phyloP scores from a whole-genome alignment of 1,139 yeast genomes.

The Kurtzmaniella quercitrusa region DNA sequence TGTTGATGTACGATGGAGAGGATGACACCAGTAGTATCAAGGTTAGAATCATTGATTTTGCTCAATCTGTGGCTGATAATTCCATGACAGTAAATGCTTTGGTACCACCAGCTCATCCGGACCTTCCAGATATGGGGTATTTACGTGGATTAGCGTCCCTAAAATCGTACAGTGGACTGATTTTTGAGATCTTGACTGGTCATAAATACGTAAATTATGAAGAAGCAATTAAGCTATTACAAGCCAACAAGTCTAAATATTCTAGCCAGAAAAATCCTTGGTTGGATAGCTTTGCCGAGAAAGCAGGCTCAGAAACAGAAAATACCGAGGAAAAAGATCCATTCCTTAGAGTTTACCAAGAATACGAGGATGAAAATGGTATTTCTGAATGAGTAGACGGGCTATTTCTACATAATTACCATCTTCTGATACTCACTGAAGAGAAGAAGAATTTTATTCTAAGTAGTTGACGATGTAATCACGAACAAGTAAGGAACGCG shows the following conservation, averaged over 20 bases:
- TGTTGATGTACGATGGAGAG: slow-evolving; percentile 81
- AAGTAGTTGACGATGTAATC: too few relatives aligned
- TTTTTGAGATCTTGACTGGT: slow-evolving; percentile 47
- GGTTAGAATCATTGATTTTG: slow-evolving; percentile 88
- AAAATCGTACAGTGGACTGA: slow-evolving; percentile 52
- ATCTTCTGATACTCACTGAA: too few relatives aligned
- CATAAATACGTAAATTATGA: slow-evolving; percentile 14
- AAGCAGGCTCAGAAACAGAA: slow-evolving; percentile 15
- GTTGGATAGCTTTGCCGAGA: slow-evolving; percentile 46
- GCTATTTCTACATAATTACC: background rate
- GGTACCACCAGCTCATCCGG: slow-evolving; percentile 65
- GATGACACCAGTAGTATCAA: slow-evolving; percentile 26
- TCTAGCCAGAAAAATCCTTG: slow-evolving; percentile 32
- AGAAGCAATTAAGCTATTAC: slow-evolving; percentile 19
- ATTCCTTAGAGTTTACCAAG: slow-evolving; percentile 21
- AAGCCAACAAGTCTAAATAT: slow-evolving; percentile 20
- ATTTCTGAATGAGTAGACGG: slow-evolving; percentile 20
- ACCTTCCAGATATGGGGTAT: slow-evolving; percentile 75
- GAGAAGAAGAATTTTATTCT: too few relatives aligned
- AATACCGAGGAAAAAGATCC: slow-evolving; percentile 19
- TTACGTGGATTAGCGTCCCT: slow-evolving; percentile 74
- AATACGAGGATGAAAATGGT: slow-evolving; percentile 20
- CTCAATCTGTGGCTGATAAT: slow-evolving; percentile 77
- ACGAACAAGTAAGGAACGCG: too few relatives aligned
- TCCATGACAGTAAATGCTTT: slow-evolving; percentile 13